These are phyloP conservation scores for Rhynchospora tenuis DNA, from an alignment of 176 grass and related monocot genomes.

Conservation along the genomic window DNA sequence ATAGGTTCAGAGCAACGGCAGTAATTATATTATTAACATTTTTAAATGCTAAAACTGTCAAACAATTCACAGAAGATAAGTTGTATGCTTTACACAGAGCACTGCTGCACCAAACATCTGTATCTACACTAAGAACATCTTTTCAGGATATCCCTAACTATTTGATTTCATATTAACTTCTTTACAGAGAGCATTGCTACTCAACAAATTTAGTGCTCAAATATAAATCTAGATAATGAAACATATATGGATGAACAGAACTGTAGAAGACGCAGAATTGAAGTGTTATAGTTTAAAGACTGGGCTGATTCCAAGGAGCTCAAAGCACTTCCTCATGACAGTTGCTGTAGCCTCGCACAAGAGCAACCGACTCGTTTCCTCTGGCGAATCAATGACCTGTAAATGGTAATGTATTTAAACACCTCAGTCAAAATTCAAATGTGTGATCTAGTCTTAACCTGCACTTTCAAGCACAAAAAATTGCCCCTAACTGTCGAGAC, in stretches of 20 bases:
- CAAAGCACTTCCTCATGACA: constrained; percentile 49
- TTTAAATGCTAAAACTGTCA: background rate
- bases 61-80: background rate
- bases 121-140: background rate
- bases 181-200: too few species aligned
- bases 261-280: background rate
- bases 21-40: background rate
- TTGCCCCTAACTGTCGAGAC: background rate
- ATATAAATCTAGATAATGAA: constrained; percentile 27
- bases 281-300: constrained; percentile 35
- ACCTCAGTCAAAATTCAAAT: background rate
- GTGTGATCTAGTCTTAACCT: background rate
- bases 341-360: constrained; percentile 43
- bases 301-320: constrained; percentile 46
- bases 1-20: background rate
- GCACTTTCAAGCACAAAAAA: background rate
- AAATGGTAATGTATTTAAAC: background rate
- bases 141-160: too few species aligned
- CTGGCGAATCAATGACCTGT: constrained; percentile 41
- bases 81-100: background rate
- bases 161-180: too few species aligned
- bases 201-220: constrained; percentile 11
- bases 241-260: constrained; percentile 26
- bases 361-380: constrained; percentile 47
- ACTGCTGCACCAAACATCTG: background rate